Conservation (phyloP, 768 basidiomycete species). For the Tulasnella sp. region DNA sequence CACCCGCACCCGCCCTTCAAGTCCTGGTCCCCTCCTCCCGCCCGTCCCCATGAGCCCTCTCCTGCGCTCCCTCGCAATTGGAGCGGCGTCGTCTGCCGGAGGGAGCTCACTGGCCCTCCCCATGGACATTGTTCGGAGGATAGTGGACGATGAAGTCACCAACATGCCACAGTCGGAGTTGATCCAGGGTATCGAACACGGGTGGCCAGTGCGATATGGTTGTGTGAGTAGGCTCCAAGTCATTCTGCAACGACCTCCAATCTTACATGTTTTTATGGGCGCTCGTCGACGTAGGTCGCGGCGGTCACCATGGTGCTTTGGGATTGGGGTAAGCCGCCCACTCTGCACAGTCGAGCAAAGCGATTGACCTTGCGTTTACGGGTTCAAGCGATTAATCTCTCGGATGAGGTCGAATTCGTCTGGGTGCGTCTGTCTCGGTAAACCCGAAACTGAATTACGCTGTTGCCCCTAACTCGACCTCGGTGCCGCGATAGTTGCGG, state of each 20-base stretch:
- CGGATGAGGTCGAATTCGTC: constrained; percentile 22
- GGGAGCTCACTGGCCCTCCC: background rate
- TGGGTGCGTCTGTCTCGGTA: constrained; percentile 8
- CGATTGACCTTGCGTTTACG: background rate
- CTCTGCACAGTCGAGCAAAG: background rate
- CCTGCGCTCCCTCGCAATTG: constrained; percentile 4
- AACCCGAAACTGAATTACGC: background rate
- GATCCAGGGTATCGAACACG: background rate
- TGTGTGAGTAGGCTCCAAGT: background rate
- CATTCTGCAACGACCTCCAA: background rate
- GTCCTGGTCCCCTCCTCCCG: background rate
- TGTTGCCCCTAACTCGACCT: background rate
- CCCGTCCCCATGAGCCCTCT: constrained; percentile 8
- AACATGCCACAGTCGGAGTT: background rate
- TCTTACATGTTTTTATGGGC: background rate
- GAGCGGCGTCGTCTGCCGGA: background rate
- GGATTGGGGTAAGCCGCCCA: constrained; percentile 23
- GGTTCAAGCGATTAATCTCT: background rate
- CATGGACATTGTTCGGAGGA: constrained; percentile 18
- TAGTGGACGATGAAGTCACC: background rate
- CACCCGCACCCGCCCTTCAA: background rate
- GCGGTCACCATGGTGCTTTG: constrained; percentile 9
- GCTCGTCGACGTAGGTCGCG: background rate
- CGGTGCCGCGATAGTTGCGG: background rate
- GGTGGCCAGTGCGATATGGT: constrained; percentile 14